Conservation (phyloP, 768 basidiomycete species). For the Leucocoprinus sp. region DNA sequence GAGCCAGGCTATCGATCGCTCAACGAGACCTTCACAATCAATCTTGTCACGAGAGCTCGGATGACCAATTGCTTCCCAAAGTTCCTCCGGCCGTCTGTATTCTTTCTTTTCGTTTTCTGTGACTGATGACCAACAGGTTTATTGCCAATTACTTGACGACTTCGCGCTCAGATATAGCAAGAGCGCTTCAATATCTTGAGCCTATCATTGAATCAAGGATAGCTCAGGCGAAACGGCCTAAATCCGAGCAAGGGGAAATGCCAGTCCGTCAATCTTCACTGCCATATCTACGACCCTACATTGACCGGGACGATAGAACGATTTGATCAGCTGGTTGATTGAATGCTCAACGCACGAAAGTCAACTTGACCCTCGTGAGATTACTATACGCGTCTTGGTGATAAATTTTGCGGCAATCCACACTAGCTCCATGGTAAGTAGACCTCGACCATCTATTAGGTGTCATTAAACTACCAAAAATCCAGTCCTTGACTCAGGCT, state of each 20-base stretch:
- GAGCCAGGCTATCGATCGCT: slow-evolving; percentile 24
- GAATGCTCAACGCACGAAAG: slow-evolving; percentile 27
- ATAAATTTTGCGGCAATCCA: slow-evolving; percentile 37
- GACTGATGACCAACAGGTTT: no score
- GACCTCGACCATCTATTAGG: not conserved
- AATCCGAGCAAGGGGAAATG: not conserved
- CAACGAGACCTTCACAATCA: slow-evolving; percentile 23
- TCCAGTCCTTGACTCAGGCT: slow-evolving; percentile 18
- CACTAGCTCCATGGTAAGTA: slow-evolving; percentile 33
- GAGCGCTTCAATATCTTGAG: slow-evolving; percentile 1
- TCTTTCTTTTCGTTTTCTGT: not conserved
- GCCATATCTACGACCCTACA: no score
- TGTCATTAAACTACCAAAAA: not conserved
- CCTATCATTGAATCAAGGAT: slow-evolving; percentile 13
- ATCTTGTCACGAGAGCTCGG: slow-evolving; percentile 19
- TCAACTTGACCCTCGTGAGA: slow-evolving; percentile 17
- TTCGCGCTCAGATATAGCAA: slow-evolving; percentile 5
- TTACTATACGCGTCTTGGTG: slow-evolving; percentile 27
- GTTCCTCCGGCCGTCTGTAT: slow-evolving; percentile 32
- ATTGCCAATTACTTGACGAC: slow-evolving; percentile 9
- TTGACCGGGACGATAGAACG: slow-evolving; percentile 24
- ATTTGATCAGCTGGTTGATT: slow-evolving; percentile 41
- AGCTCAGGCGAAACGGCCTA: slow-evolving; percentile 1
- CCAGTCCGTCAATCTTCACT: no score
- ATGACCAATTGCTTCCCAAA: slow-evolving; percentile 27